phyloP scores from a whole-genome alignment of 805 yeast genomes.

The Candida insectorum region DNA sequence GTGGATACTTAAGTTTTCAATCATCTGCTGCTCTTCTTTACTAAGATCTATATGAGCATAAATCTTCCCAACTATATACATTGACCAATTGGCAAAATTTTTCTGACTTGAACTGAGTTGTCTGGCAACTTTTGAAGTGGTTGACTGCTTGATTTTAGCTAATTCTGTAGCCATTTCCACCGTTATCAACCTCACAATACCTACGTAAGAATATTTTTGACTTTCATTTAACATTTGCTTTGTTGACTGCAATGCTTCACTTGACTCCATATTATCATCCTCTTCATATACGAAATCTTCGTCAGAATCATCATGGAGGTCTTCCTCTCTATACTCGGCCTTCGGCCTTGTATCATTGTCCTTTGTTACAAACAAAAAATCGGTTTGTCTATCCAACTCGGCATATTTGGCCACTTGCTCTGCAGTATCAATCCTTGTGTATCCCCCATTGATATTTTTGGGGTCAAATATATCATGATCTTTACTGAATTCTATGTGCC shows the following conservation, averaged over 20 bases:
- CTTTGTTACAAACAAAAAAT: conserved; percentile 41
- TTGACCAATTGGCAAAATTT: conserved; percentile 82
- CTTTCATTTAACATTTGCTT: conserved; percentile 75
- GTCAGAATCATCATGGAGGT: conserved; percentile 16
- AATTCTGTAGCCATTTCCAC: conserved; percentile 82
- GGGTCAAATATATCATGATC: conserved; percentile 27
- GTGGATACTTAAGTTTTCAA: conserved; percentile 79
- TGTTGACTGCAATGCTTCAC: conserved; percentile 74
- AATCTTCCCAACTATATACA: conserved; percentile 62
- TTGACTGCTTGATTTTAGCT: conserved; percentile 53
- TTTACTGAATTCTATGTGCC: conserved; percentile 49
- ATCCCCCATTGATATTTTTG: conserved; percentile 56
- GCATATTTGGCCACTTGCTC: conserved; percentile 76
- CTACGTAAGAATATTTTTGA: conserved; percentile 90
- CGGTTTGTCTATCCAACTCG: conserved; percentile 49
- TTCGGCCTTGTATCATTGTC: conserved; percentile 1
- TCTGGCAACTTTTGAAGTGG: conserved; percentile 54
- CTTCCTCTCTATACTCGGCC: conserved; percentile 25
- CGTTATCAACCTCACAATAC: conserved; percentile 69
- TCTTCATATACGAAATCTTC: conserved; percentile 20
- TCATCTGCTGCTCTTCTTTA: conserved; percentile 81
- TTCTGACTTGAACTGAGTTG: conserved; percentile 66
- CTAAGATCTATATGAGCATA: conserved; percentile 78
- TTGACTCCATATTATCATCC: conserved; percentile 46
- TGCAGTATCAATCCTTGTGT: conserved; percentile 84